A percentile compares a stretch with the other conserved stretches of the same genome.
Conservation (phyloP, 768 basidiomycete genomes). For the Hemileccinum rubropunctum region DNA sequence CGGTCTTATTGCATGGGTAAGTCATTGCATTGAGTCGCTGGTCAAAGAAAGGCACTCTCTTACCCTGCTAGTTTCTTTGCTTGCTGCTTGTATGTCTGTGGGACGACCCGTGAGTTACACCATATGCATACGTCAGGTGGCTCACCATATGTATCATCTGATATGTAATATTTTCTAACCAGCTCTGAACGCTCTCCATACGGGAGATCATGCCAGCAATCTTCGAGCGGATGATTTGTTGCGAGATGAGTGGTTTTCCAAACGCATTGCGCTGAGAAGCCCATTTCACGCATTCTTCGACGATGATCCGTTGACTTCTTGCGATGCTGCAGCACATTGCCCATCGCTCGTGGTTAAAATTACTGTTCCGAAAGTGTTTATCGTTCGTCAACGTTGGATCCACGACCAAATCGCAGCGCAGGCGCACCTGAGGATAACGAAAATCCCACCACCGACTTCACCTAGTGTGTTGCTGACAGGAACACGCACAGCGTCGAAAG, state of each 20-base stretch:
- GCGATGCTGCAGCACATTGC: conserved; percentile 80
- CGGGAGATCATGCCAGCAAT: conserved; percentile 88
- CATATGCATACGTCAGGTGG: neutral
- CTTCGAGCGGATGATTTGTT: conserved; percentile 86
- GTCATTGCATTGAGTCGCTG: neutral
- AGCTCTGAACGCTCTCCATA: conserved; percentile 76
- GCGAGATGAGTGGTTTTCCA: conserved; percentile 79
- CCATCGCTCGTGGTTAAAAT: conserved; percentile 96
- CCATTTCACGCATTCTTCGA: conserved; percentile 94
- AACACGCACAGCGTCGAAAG: conserved; percentile 81
- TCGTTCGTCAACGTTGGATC: neutral
- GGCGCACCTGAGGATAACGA: conserved; percentile 53
- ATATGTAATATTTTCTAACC: conserved; percentile 84
- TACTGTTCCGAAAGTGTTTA: conserved; percentile 40
- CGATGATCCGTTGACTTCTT: conserved; percentile 61
- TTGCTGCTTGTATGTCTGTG: conserved; percentile 68
- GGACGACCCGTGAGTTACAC: conserved; percentile 3
- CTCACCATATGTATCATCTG: conserved; percentile 83
- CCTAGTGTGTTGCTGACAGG: conserved; percentile 86
- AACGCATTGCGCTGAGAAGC: conserved; percentile 86
- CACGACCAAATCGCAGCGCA: neutral
- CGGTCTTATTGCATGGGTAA: conserved; percentile 40
- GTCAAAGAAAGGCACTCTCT: conserved; percentile 8
- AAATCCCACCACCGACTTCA: conserved; percentile 55
- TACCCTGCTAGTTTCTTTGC: conserved; percentile 72